These are phyloP conservation scores for Inonotus obliquus DNA, from an alignment of 1,284 basidiomycete species.

Conservation along the genomic window DNA sequence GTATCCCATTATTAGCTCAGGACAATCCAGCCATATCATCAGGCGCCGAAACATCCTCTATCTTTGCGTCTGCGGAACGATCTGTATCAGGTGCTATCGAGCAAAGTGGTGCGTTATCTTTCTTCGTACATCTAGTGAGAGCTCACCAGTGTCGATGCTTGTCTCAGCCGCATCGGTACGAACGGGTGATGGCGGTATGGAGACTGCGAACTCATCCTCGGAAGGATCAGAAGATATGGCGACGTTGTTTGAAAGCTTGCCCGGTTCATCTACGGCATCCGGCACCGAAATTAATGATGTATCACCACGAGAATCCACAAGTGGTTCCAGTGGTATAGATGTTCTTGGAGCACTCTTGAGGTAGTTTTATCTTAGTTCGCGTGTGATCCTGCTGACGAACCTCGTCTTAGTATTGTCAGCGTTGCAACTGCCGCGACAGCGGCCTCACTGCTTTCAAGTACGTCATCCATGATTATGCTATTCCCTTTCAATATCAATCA, in stretches of 20 bases:
- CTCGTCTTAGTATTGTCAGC: conserved; percentile 32
- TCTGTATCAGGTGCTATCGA: neutral
- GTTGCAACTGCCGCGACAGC: conserved; percentile 79
- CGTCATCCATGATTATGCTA: conserved; percentile 31
- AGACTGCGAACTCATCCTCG: neutral
- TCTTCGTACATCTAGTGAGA: neutral
- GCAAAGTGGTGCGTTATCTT: neutral
- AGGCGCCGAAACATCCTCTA: neutral
- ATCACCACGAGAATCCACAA: neutral
- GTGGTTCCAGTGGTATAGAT: conserved; percentile 2
- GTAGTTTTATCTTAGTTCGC: neutral
- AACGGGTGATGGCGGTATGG: neutral
- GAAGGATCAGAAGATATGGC: neutral
- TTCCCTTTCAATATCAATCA: neutral
- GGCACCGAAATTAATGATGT: neutral
- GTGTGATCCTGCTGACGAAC: neutral
- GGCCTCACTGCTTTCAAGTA: conserved; percentile 63
- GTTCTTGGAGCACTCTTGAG: conserved; percentile 19
- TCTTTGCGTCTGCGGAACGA: neutral
- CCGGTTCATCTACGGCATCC: neutral
- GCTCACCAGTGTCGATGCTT: neutral
- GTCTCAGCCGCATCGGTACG: neutral
- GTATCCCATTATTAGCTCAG: conserved; percentile 37
- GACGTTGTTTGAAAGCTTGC: neutral
- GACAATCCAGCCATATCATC: neutral